Base-by-base conservation (phyloP, 257 asterid genomes). In the Thymus mandschuricus region DNA sequence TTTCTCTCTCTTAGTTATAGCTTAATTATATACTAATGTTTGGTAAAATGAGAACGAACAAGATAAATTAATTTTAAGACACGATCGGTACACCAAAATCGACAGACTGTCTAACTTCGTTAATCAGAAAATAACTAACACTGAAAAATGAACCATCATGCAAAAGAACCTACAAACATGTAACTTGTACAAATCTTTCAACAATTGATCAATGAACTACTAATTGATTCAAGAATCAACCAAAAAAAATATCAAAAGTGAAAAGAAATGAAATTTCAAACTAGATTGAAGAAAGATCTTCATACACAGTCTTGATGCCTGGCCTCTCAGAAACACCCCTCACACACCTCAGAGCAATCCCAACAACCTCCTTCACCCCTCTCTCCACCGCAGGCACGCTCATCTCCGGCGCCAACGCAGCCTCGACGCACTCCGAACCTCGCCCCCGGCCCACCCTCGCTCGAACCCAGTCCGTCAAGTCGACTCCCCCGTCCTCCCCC, bases 391-490 rank as follows among this genome's bases (percentile, higher is more conserved):
- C 82, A 1, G 92, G 95, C 41, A 71, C 66, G 46, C 86, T 78
- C 86, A 74, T 79, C 81, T 88, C 96, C 0, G 84, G 31, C 43
- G 66, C 41, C 78, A 91, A 69, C 27, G 73, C 88, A 62, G 77
- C 76, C 75, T 94, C 99, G 12, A 89, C 83, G 76, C 98, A 89
- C 3, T 89, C 92, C 0, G 90, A 86, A 1, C 98, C 97, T 10
- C 74, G 86, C 1, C 96, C 96, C 69, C 86, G 95, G 0, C 91
- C 87, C 74, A 88, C 97, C 86, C 90, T 86, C 78, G 91, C 54
- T 61, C 97, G 87, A 59, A 89, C 99, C 98, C 98, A 94, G 41
- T 94, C 97, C 0, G 95, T 89, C 85, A 94, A 69, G 51, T 88
- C 96, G 4, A 91, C 92, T 29, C 97, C 97, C 5, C 97, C 97